phyloP scores from a whole-genome alignment of 2,329 filamentous ascomycete species.

The Fusarium temperatum region DNA sequence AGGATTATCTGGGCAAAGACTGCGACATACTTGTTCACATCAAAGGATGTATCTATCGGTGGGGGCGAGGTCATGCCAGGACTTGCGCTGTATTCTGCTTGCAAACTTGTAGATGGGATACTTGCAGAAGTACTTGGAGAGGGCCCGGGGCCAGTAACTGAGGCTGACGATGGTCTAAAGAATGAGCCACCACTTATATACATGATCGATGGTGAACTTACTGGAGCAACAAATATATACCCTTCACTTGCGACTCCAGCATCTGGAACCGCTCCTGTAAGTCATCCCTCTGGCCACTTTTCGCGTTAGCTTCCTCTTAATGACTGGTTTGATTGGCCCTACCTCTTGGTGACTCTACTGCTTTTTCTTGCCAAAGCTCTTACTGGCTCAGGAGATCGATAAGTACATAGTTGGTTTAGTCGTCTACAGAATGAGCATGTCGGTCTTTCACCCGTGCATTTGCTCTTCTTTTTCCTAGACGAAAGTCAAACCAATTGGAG shows the following conservation, averaged over 20 bases:
- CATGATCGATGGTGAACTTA: not conserved
- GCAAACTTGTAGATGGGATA: not conserved
- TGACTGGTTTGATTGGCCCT: accelerated
- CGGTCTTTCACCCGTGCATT: constrained; percentile 2
- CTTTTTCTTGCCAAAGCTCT: not conserved
- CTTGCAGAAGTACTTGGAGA: not conserved
- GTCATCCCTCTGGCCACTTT: not conserved
- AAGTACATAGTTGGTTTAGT: not conserved
- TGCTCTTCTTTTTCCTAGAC: constrained; percentile 4
- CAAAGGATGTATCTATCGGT: not conserved
- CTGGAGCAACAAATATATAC: constrained; percentile 2
- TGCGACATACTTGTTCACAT: not conserved
- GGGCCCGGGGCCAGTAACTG: accelerated
- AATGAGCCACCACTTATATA: not conserved
- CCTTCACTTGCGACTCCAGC: constrained; percentile 1
- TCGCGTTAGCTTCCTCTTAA: not conserved
- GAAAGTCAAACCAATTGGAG: accelerated
- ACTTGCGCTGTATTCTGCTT: not conserved
- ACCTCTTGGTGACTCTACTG: not conserved
- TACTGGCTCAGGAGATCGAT: not conserved
- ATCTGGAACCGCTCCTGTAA: not conserved
- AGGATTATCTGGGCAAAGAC: accelerated
- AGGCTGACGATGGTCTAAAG: not conserved
- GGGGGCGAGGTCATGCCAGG: not conserved
- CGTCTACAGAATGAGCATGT: constrained; percentile 8